Base-by-base conservation (phyloP, 805 yeast genomes). In the Wickerhamiella allomyrinae region DNA sequence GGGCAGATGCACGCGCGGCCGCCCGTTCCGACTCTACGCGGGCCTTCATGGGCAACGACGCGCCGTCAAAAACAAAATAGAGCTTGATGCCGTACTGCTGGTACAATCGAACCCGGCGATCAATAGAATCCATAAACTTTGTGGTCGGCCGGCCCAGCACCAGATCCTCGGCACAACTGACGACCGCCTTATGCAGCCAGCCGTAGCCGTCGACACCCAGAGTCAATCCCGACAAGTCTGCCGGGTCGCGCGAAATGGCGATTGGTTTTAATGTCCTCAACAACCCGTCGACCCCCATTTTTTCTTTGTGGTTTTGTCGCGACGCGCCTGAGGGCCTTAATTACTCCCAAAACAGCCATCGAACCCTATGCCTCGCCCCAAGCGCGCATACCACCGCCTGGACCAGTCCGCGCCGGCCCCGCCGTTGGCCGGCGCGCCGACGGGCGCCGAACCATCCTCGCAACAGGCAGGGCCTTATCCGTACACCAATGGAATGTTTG, bases 131-230 rank as follows among this genome's bases (percentile, higher is more conserved):
- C 29, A 89, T 50, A 27, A 53, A 74, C 70, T 47, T 47, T 24
- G 53, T 66, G 0, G 97, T 84, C 1, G 86, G 84, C 40, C 62
- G 59, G 9, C 74, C 82, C 40, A 72, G 65, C 7, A 85, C 84
- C 37, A 91, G 63, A 39, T 91, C 95, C 60, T 71, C 74, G 0
- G 96, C 81, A 60, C 97, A 87, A 14, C 84, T 66, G 40, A 78
- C 71, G 3, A 83, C 77, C 4, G 91, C 87, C 48, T 83, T 73
- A 60, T 91, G 99, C 5, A 91, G 71, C 99, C 99, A 91, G 1
- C 95, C 86, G 55, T 85, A 91, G 0, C 94, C 87, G 57, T 91
- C 99, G n/a, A 91, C 78, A 0, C 94, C 99, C 34, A 87, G 62
- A 0, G 81, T 76, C 53, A 77, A 69, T 1, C 95, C 95, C 11